Percentiles rank a stretch among this genome's conserved stretches.
phyloP scores from a whole-genome alignment of 108 stramenopile species.

The Cyclotella cryptica region DNA sequence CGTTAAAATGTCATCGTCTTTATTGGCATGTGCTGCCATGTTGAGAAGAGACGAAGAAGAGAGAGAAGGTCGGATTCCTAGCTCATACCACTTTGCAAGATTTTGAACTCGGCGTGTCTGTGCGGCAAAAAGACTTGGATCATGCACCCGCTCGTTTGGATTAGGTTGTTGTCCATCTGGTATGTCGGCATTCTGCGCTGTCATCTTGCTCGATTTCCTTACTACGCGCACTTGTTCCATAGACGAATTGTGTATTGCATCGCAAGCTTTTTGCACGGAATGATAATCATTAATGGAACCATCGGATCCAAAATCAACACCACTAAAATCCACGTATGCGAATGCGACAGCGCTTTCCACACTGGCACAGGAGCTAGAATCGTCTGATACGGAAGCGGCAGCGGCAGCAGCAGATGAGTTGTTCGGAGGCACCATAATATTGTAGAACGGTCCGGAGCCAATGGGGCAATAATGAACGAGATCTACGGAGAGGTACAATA shows the following conservation, averaged over 20 bases:
- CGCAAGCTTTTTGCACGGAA: background rate
- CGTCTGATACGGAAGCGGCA: background rate
- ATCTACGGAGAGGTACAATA: no score
- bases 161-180: constrained; percentile 31
- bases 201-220: background rate
- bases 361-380: constrained; percentile 11
- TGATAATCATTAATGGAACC: background rate
- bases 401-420: background rate
- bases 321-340: constrained; percentile 39
- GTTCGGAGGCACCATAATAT: background rate
- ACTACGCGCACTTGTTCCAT: background rate
- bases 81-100: constrained; percentile 41
- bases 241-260: background rate
- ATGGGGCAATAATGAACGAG: no score
- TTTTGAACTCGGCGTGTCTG: constrained; percentile 39
- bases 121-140: constrained; percentile 32
- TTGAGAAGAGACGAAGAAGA: constrained; percentile 27
- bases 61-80: constrained; percentile 44
- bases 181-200: constrained; percentile 4
- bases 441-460: background rate
- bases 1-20: constrained; percentile 42
- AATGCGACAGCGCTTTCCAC: constrained; percentile 41
- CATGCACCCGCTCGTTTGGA: constrained; percentile 7
- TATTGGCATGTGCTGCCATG: constrained; percentile 26
- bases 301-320: constrained; percentile 37